These are phyloP conservation scores for Cerrena zonata DNA, from an alignment of 1,284 basidiomycete species.

Conservation along the genomic window DNA sequence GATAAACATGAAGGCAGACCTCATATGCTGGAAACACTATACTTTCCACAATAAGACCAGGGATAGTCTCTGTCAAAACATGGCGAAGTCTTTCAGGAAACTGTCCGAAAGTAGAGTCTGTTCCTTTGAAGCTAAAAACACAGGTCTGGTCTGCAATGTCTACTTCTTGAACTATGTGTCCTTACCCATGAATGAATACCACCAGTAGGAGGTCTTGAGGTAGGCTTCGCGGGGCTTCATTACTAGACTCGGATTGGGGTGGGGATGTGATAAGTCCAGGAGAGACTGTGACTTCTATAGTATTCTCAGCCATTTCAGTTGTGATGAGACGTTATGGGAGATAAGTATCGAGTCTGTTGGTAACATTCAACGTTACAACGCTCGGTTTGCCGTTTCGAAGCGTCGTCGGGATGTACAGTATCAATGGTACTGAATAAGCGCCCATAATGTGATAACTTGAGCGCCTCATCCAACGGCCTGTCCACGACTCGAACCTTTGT, in stretches of 20 bases:
- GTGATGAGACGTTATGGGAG: too few species aligned
- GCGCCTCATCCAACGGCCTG: too few species aligned
- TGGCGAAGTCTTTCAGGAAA: conserved; percentile 78
- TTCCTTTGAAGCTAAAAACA: conserved; percentile 58
- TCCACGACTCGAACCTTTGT: too few species aligned
- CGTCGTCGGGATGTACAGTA: too few species aligned
- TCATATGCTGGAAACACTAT: conserved; percentile 87
- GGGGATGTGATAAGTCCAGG: not conserved
- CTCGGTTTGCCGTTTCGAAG: too few species aligned
- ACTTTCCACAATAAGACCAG: conserved; percentile 58
- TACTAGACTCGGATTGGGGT: not conserved
- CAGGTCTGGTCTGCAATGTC: not conserved
- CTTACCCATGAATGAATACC: conserved; percentile 52
- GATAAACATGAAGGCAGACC: conserved; percentile 36
- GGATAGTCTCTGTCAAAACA: conserved; percentile 58
- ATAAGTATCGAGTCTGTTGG: too few species aligned
- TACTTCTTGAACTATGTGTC: conserved; percentile 8
- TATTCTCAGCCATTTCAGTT: not conserved
- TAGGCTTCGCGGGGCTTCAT: conserved; percentile 8
- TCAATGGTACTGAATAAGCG: too few species aligned
- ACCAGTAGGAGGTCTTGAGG: conserved; percentile 36
- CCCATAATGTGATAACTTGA: too few species aligned
- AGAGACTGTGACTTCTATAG: not conserved
- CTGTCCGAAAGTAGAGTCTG: conserved; percentile 68
- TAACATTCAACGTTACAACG: too few species aligned